Conservation (phyloP, 352 stramenopile genomes). For the Lagenidium sp. region DNA sequence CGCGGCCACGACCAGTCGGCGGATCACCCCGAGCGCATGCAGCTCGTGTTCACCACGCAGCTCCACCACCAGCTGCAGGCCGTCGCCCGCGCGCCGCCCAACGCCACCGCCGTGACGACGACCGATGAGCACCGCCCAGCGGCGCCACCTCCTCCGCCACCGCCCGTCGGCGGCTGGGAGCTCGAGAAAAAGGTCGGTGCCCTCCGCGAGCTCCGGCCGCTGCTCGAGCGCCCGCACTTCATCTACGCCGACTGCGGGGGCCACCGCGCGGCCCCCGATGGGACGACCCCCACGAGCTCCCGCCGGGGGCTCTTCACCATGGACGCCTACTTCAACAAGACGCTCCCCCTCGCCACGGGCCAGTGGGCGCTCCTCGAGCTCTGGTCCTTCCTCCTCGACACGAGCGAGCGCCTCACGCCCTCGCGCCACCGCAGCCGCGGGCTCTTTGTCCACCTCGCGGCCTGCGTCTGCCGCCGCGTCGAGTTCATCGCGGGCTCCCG, state of each 20-base stretch:
- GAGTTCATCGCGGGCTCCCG: constrained; percentile 69
- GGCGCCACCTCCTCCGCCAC: constrained; percentile 13
- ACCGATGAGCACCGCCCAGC: constrained; percentile 3
- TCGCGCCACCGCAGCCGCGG: constrained; percentile 58
- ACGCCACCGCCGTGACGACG: constrained; percentile 9
- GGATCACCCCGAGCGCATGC: constrained; percentile 32
- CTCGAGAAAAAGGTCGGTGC: constrained; percentile 72
- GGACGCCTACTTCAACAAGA: constrained; percentile 71
- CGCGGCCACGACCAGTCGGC: constrained; percentile 25
- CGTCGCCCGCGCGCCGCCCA: constrained; percentile 47
- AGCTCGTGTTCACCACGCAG: constrained; percentile 61
- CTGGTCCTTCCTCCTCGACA: constrained; percentile 78
- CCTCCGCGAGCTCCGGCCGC: constrained; percentile 43
- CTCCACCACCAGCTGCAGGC: constrained; percentile 63
- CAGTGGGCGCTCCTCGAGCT: constrained; percentile 68
- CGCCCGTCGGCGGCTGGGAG: constrained; percentile 64
- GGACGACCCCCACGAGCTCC: constrained; percentile 9
- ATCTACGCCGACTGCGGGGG: constrained; percentile 66
- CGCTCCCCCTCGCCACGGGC: constrained; percentile 48
- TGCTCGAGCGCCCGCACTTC: constrained; percentile 64
- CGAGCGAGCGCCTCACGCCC: constrained; percentile 69
- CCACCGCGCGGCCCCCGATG: neutral
- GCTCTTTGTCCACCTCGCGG: constrained; percentile 59
- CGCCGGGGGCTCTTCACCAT: constrained; percentile 17
- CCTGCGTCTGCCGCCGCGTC: constrained; percentile 65